Evolutionary conservation across 805 yeast genomes (phyloP).

Genomic region (Teunomyces cretensis): DNA sequence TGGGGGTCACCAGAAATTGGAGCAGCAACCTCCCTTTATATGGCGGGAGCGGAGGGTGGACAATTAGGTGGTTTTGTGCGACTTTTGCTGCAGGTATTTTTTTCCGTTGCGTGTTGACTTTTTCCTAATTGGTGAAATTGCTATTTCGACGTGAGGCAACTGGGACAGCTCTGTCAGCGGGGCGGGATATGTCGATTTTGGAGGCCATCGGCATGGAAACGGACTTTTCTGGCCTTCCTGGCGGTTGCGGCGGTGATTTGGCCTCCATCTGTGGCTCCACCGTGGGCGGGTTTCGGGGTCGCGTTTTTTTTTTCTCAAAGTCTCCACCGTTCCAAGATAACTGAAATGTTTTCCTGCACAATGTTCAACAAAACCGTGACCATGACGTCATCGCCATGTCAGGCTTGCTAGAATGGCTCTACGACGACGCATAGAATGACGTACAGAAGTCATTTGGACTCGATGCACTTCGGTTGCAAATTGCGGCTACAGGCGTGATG

Average conservation of each 20-base stretch:
- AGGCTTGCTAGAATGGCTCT: constrained; percentile 1
- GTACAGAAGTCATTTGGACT: not conserved
- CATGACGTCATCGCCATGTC: not conserved
- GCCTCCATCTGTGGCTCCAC: too few species aligned
- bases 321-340: not conserved
- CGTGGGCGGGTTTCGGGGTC: too few species aligned
- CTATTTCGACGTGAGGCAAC: constrained; percentile 5
- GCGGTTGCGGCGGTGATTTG: too few species aligned
- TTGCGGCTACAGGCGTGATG: not conserved
- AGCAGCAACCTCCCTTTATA: constrained; percentile 5
- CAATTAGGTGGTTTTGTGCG: constrained; percentile 1
- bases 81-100: not conserved
- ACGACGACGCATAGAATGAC: constrained; percentile 1
- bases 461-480: too few species aligned
- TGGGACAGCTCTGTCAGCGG: not conserved
- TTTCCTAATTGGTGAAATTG: constrained; percentile 10
- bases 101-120: constrained; percentile 3
- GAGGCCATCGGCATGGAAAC: too few species aligned
- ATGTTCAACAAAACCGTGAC: not conserved
- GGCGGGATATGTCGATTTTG: not conserved
- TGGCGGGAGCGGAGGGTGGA: constrained; percentile 1
- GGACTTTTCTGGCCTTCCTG: too few species aligned
- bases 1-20: not conserved
- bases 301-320: too few species aligned
- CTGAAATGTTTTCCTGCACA: not conserved